These are phyloP conservation scores for Cucurbita maxima DNA, from an alignment of 306 rosid species.

Conservation along the genomic window DNA sequence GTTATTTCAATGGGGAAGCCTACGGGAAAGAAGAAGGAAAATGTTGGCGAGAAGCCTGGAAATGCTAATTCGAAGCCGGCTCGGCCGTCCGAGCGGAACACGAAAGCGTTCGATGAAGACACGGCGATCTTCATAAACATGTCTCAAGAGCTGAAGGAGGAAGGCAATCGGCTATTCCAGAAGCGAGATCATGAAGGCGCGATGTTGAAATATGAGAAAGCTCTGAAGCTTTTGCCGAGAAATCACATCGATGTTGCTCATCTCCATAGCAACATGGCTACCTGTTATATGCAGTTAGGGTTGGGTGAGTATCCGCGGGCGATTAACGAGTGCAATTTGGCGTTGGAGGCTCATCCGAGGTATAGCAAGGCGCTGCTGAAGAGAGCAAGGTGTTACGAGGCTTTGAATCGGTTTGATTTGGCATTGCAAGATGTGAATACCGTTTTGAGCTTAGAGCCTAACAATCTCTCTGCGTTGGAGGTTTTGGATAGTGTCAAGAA, in stretches of 20 bases:
- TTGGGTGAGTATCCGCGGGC: conserved; percentile 81
- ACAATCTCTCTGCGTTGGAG: conserved; percentile 57
- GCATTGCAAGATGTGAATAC: conserved; percentile 57
- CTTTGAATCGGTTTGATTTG: conserved; percentile 60
- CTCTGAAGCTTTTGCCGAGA: conserved; percentile 58
- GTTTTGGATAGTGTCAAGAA: conserved; percentile 37
- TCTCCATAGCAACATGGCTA: conserved; percentile 55
- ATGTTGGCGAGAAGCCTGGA: conserved; percentile 19
- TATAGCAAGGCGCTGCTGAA: conserved; percentile 56
- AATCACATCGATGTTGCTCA: conserved; percentile 70
- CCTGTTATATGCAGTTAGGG: conserved; percentile 71
- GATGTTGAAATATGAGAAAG: conserved; percentile 65
- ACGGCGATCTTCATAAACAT: conserved; percentile 77
- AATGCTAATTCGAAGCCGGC: conserved; percentile 22
- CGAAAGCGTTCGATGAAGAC: conserved; percentile 62
- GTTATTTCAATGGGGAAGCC: conserved; percentile 68
- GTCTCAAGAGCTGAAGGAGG: conserved; percentile 73
- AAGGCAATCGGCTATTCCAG: conserved; percentile 56
- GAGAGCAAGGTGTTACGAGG: conserved; percentile 62
- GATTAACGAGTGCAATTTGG: conserved; percentile 60
- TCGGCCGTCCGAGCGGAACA: conserved; percentile 22
- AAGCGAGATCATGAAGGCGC: conserved; percentile 67
- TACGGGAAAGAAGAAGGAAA: conserved; percentile 53
- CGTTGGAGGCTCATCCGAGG: conserved; percentile 46
- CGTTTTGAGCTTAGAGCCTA: conserved; percentile 53